Evolutionary conservation across 78 protist genomes (phyloP).

Genomic region (Protostelium mycophagum): DNA sequence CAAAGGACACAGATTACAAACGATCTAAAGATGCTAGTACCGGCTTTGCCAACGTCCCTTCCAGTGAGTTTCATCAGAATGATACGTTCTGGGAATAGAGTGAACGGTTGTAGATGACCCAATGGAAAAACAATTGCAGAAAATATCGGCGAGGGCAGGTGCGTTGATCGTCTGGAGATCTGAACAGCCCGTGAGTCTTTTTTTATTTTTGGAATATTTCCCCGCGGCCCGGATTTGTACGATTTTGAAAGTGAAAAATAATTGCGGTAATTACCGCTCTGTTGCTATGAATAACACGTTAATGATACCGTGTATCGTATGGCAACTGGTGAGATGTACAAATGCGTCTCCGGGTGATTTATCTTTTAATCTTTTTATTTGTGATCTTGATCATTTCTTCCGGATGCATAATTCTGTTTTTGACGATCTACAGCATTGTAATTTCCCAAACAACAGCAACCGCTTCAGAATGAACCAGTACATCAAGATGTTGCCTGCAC

Average conservation of each 20-base stretch:
- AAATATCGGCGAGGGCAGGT: background rate
- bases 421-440: background rate
- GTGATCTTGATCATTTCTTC: too few species aligned
- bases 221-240: too few species aligned
- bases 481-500: conserved; percentile 8
- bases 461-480: conserved; percentile 7
- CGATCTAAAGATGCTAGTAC: background rate
- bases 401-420: too few species aligned
- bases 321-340: too few species aligned
- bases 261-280: too few species aligned
- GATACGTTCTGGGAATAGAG: background rate
- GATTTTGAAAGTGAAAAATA: too few species aligned
- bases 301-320: too few species aligned
- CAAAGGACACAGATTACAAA: background rate
- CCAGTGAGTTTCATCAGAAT: too few species aligned
- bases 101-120: background rate
- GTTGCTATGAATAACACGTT: too few species aligned
- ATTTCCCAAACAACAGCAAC: conserved; percentile 6
- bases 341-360: too few species aligned
- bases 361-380: too few species aligned
- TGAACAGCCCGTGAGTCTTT: conserved; percentile 8
- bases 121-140: conserved; percentile 4
- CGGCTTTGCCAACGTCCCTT: background rate
- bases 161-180: background rate
- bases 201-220: too few species aligned